Evolutionary conservation across 768 basidiomycete species (phyloP).

Genomic region (Crepidotus variabilis): DNA sequence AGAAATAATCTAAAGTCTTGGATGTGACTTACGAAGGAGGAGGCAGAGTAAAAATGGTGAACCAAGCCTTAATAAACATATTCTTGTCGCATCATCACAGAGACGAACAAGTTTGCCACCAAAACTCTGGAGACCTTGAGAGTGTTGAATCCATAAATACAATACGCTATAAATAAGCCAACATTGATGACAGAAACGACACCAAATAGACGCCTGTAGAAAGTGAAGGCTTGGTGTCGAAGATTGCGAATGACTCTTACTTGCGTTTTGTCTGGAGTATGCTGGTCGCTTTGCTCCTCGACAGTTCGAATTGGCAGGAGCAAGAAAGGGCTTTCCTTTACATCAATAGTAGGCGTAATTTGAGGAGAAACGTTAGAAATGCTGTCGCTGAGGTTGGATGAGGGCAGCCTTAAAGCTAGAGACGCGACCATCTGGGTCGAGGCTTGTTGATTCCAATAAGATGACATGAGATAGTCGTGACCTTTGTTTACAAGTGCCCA

Average conservation of each 20-base stretch:
- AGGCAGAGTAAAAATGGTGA: conserved; percentile 46
- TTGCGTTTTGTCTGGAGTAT: conserved; percentile 46
- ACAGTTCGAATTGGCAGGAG: no score
- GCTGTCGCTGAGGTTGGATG: no score
- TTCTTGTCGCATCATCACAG: conserved; percentile 49
- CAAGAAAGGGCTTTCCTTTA: no score
- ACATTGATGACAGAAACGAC: conserved; percentile 53
- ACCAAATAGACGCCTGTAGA: conserved; percentile 58
- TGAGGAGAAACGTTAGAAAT: no score
- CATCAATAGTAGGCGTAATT: no score
- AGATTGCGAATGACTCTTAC: conserved; percentile 43
- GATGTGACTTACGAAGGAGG: conserved; percentile 40
- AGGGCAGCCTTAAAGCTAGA: no score
- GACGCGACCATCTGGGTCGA: no score
- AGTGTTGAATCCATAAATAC: conserved; percentile 31
- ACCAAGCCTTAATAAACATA: conserved; percentile 59
- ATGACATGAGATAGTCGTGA: no score
- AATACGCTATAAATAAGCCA: conserved; percentile 41
- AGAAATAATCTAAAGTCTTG: neutral
- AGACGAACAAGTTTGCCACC: conserved; percentile 44
- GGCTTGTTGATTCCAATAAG: no score
- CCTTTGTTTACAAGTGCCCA: no score
- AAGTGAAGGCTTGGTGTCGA: conserved; percentile 49
- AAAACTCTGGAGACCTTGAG: conserved; percentile 35
- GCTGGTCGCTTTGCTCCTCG: no score